Base-by-base conservation (phyloP, 2,329 filamentous ascomycete genomes). In the Chaetomiaceae sp. region DNA sequence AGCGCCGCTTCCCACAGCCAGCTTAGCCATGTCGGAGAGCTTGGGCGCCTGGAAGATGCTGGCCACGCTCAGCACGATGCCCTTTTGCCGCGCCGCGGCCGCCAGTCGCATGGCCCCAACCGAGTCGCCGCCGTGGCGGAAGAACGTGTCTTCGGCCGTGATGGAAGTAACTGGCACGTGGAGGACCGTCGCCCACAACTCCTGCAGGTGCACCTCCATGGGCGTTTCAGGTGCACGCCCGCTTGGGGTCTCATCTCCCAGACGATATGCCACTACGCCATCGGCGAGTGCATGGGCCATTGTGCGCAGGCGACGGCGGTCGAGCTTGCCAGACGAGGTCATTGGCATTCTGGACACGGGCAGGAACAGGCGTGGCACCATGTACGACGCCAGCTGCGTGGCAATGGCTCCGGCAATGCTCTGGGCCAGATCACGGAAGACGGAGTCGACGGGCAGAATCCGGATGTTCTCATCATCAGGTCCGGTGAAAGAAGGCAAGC, bases 101-200 rank as follows among this genome's bases (percentile, higher is more conserved):
- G 75, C 73, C 2, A 77, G 54, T 30, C 69, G 72, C 61, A 69
- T 71, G 3, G 65, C 64, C 5, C 55, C 47, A 1, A 68, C 53
- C 0, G 63, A 66, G 44, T 66, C 64, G 7, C 65, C 66, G 7
- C 64, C 63, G 1, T 65, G 53, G 2, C 51, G 51, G 52, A 67
- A 68, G 50, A 68, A 67, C 47, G 60, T 61, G 48, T 65, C 58
- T 6, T 56, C 45, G 1, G 50, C 51, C 0, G 38, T 26, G 42
- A 59, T 58, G 14, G 35, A 38, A 1, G 38, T 50, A 2, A 40
- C 17, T 0, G 36, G 17, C 7, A 57, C 24, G 10, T 44, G 35
- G 6, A 59, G 50, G 0, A 54, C 45, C 4, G 42, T 24, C 0
- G 68, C 65, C 75, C 76, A 81, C 11, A 75, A 61, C 6, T 60